A percentile compares a stretch with the other conserved stretches of the same genome.
These are phyloP conservation scores for Intubia oerlemansii DNA, from an alignment of 2,329 filamentous ascomycete genomes.

Conservation along the genomic window DNA sequence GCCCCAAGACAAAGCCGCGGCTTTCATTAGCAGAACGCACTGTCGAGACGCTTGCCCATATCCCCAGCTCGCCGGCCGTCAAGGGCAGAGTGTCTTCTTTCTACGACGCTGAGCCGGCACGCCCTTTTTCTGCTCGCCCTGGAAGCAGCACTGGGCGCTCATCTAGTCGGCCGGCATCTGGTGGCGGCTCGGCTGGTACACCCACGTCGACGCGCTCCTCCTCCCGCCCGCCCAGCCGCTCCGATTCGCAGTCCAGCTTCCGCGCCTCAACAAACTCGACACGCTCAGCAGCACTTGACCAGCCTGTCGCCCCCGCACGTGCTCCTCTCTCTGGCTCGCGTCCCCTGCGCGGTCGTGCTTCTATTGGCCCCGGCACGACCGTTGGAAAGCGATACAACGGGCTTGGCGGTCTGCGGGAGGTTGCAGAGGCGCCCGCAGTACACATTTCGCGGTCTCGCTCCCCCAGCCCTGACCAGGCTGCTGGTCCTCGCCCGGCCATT, in stretches of 20 bases:
- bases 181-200: constrained; percentile 39
- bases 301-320: constrained; percentile 18
- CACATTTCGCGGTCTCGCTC: constrained; percentile 13
- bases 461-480: no score
- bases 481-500: no score
- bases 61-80: constrained; percentile 58
- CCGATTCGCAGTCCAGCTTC: constrained; percentile 31
- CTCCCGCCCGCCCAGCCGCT: constrained; percentile 29
- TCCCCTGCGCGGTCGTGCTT: constrained; percentile 11
- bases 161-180: constrained; percentile 13
- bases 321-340: no score
- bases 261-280: constrained; percentile 22
- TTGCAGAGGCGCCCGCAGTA: constrained; percentile 1
- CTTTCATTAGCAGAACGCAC: constrained; percentile 64
- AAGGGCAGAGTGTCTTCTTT: constrained; percentile 49
- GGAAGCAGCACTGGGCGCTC: constrained; percentile 13
- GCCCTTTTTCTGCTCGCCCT: no score
- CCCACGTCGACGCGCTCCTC: constrained; percentile 29
- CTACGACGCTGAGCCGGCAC: constrained; percentile 42
- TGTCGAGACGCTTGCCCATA: constrained; percentile 58
- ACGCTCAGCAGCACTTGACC: no score
- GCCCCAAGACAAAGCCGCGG: constrained; percentile 11
- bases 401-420: constrained; percentile 3
- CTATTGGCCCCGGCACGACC: constrained; percentile 3
- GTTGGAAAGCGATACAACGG: constrained; percentile 1